Conservation (phyloP, 1,139 yeast species). For the Komagataea norvegica region DNA sequence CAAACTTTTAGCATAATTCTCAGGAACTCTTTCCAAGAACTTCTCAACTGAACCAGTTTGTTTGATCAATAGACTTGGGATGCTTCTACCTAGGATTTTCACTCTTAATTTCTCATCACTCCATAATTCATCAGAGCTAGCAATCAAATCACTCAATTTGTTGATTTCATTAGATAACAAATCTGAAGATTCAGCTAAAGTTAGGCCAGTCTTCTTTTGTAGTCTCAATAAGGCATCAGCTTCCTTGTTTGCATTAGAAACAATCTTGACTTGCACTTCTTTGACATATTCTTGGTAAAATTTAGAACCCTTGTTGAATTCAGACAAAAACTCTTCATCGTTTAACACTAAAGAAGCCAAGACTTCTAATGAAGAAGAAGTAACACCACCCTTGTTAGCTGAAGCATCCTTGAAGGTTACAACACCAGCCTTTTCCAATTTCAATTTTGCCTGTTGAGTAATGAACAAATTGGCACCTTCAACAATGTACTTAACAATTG, state of each 20-base stretch:
- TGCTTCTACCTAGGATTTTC: conserved; percentile 66
- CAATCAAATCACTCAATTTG: conserved; percentile 83
- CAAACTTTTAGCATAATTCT: conserved; percentile 79
- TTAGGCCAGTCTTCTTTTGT: conserved; percentile 40
- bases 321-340: conserved; percentile 72
- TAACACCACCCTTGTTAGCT: conserved; percentile 97
- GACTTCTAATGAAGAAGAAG: conserved; percentile 93
- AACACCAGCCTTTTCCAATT: conserved; percentile 82
- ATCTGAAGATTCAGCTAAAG: conserved; percentile 80
- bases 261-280: conserved; percentile 74
- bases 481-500: conserved; percentile 80
- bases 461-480: conserved; percentile 97
- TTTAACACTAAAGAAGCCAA: conserved; percentile 90
- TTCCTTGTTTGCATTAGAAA: conserved; percentile 75
- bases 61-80: conserved; percentile 69
- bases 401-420: conserved; percentile 92
- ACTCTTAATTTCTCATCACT: conserved; percentile 76
- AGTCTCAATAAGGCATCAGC: conserved; percentile 86
- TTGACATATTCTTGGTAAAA: conserved; percentile 80
- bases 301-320: conserved; percentile 47
- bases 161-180: conserved; percentile 82
- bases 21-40: conserved; percentile 78
- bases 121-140: conserved; percentile 82
- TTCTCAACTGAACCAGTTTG: conserved; percentile 73
- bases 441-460: conserved; percentile 88